Percentiles rank a stretch among this genome's conserved stretches.
Evolutionary conservation across 345 rosid species (phyloP).

Genomic region (Linum usitatissimum): DNA sequence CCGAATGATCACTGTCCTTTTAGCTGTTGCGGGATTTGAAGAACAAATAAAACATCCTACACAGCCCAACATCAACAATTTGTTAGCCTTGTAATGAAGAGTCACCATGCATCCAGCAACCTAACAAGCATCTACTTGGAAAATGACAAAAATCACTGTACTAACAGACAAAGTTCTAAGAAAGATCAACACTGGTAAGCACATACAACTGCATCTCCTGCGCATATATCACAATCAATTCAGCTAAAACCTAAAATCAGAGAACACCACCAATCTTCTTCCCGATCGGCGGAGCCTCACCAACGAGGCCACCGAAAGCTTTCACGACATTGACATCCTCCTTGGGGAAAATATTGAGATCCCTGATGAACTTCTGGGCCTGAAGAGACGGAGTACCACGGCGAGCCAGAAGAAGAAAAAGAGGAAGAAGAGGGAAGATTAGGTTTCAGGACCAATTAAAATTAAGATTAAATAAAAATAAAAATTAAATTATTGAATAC

Average conservation of each 20-base stretch:
- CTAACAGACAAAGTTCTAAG: background rate
- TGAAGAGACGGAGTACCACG: conserved; percentile 34
- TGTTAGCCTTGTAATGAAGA: conserved; percentile 3
- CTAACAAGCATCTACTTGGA: background rate
- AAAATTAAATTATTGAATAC: no score
- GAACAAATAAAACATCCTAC: conserved; percentile 84
- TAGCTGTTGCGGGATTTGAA: conserved; percentile 41
- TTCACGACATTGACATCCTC: conserved; percentile 50
- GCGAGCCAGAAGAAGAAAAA: no score
- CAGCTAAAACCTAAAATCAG: no score
- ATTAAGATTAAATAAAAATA: no score
- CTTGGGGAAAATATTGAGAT: conserved; percentile 75
- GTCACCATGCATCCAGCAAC: background rate
- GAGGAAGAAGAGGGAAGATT: no score
- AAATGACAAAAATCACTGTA: background rate
- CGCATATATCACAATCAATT: no score
- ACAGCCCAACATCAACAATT: conserved; percentile 7
- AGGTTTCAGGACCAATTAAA: no score
- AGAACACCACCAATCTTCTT: conserved; percentile 13
- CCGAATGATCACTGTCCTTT: conserved; percentile 67
- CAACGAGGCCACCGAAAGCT: conserved; percentile 9
- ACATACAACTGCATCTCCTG: no score
- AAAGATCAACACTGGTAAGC: no score
- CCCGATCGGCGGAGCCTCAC: conserved; percentile 13
- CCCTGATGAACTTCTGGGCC: conserved; percentile 68